A percentile compares a stretch with the other conserved stretches of the same genome.
Conservation (phyloP, 768 basidiomycete species). For the Botryobasidium botryosum region DNA sequence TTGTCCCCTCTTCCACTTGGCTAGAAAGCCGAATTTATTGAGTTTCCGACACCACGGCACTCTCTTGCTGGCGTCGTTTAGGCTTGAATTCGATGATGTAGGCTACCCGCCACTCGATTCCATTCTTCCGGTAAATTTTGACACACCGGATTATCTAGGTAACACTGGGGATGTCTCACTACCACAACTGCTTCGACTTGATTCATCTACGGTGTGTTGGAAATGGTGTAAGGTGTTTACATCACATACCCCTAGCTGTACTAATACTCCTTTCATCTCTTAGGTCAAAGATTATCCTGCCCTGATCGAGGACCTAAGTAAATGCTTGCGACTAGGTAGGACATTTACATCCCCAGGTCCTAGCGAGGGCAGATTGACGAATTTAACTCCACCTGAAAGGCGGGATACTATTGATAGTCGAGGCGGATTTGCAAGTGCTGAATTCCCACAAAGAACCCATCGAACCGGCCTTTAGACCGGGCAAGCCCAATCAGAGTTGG, state of each 20-base stretch:
- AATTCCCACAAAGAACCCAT: too few relatives aligned
- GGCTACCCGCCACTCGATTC: constrained; percentile 2
- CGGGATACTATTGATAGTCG: too few relatives aligned
- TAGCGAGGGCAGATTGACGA: neutral
- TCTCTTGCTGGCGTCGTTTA: constrained; percentile 9
- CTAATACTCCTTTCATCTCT: neutral
- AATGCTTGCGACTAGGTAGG: constrained; percentile 19
- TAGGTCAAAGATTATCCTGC: constrained; percentile 20
- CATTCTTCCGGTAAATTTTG: neutral
- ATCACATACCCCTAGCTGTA: neutral
- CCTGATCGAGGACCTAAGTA: constrained; percentile 17
- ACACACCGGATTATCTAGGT: constrained; percentile 13
- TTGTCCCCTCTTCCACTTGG: too few relatives aligned
- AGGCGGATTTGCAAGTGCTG: too few relatives aligned
- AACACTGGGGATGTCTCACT: constrained; percentile 23
- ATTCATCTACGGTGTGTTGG: constrained; percentile 20
- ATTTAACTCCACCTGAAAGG: too few relatives aligned
- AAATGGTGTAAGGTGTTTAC: constrained; percentile 16
- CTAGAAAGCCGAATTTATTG: too few relatives aligned
- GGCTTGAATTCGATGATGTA: constrained; percentile 23
- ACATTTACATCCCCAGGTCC: constrained; percentile 14
- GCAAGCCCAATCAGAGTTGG: too few relatives aligned
- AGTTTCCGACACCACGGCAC: too few relatives aligned
- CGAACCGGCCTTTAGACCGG: too few relatives aligned
- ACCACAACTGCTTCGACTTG: constrained; percentile 18